These are phyloP conservation scores for Ophiostoma triangulosporum DNA, from an alignment of 2,329 filamentous ascomycete species.

Conservation along the genomic window DNA sequence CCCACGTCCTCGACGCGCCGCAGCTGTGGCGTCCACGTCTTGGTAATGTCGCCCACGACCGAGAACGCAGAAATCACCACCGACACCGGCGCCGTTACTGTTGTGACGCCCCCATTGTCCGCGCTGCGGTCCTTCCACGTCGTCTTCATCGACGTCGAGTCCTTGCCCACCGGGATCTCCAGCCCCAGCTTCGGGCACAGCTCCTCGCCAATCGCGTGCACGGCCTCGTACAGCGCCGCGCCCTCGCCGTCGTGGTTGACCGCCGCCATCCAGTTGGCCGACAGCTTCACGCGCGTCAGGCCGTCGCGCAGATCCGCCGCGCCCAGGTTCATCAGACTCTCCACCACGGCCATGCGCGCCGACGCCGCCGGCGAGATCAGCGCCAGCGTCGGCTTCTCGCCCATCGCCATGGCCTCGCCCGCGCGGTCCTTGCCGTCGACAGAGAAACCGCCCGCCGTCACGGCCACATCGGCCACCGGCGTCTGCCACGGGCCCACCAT, in stretches of 20 bases:
- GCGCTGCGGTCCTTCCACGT: conserved; percentile 58
- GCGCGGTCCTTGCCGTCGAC: conserved; percentile 52
- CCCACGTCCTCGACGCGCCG: conserved; percentile 74
- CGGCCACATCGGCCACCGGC: conserved; percentile 85
- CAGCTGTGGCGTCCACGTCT: conserved; percentile 89
- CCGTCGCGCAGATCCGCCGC: conserved; percentile 53
- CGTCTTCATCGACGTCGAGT: conserved; percentile 98
- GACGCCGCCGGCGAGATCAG: conserved; percentile 83
- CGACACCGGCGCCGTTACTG: conserved; percentile 84
- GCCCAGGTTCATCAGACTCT: conserved; percentile 84
- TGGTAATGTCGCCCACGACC: conserved; percentile 65
- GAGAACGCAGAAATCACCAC: conserved; percentile 85
- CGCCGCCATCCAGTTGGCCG: conserved; percentile 99
- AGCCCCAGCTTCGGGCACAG: conserved; percentile 83
- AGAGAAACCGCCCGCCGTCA: conserved; percentile 72
- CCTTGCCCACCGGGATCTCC: conserved; percentile 91
- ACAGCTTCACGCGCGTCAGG: conserved; percentile 69
- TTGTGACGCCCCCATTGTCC: conserved; percentile 40
- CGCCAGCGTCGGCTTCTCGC: conserved; percentile 78
- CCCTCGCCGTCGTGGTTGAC: conserved; percentile 86
- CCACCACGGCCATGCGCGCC: conserved; percentile 89
- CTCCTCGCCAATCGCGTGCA: conserved; percentile 84
- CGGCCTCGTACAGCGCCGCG: conserved; percentile 83
- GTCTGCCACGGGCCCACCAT: conserved; percentile 96
- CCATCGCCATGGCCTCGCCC: conserved; percentile 97